Conservation (phyloP, 2,329 filamentous ascomycete species). For the Venturia pyrina region DNA sequence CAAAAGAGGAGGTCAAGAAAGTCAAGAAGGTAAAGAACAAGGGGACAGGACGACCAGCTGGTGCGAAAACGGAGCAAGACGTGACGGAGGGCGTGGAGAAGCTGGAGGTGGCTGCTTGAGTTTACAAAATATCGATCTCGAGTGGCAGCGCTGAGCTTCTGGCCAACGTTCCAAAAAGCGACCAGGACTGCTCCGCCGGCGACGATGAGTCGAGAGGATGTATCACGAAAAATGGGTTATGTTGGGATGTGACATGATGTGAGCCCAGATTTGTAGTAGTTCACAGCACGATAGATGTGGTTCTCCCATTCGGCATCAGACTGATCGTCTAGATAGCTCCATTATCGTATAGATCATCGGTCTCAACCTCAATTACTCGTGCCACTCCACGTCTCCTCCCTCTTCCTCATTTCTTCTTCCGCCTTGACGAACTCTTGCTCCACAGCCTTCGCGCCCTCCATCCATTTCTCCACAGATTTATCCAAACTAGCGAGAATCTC, state of each 20-base stretch:
- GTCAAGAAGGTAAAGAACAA: slow-evolving; percentile 62
- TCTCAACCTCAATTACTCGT: background rate
- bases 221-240: background rate
- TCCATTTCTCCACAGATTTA: slow-evolving; percentile 60
- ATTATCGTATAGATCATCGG: background rate
- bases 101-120: background rate
- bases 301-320: background rate
- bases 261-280: background rate
- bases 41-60: slow-evolving; percentile 50
- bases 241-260: background rate
- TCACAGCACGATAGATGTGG: background rate
- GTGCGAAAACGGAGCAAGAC: slow-evolving; percentile 2
- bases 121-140: background rate
- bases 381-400: background rate
- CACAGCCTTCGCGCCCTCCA: background rate
- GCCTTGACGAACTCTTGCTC: background rate
- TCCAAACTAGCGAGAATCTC: slow-evolving; percentile 88
- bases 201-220: background rate
- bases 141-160: background rate
- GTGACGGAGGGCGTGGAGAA: background rate
- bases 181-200: background rate
- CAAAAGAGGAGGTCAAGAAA: slow-evolving; percentile 49
- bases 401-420: slow-evolving; percentile 2
- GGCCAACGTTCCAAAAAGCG: background rate
- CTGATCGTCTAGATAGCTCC: background rate